Evolutionary conservation across 345 rosid species (phyloP).

Genomic region (Toxicodendron radicans): DNA sequence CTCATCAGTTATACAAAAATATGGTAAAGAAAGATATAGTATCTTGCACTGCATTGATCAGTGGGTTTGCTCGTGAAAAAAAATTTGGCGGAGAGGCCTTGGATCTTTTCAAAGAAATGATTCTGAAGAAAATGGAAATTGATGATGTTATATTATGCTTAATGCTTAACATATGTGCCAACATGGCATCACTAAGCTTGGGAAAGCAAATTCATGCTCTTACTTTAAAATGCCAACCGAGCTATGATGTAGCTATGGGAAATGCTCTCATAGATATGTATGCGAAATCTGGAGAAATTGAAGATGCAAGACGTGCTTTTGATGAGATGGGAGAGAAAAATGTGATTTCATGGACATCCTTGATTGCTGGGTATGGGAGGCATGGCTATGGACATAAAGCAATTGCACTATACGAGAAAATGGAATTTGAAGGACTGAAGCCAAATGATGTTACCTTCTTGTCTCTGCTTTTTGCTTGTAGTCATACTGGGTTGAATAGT

Average conservation of each 20-base stretch:
- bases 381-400: constrained; percentile 61
- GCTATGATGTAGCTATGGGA: constrained; percentile 47
- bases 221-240: constrained; percentile 45
- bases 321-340: constrained; percentile 54
- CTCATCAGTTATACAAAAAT: constrained; percentile 36
- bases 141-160: constrained; percentile 58
- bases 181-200: constrained; percentile 38
- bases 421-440: constrained; percentile 52
- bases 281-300: constrained; percentile 67
- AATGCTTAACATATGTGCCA: constrained; percentile 64
- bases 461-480: constrained; percentile 66
- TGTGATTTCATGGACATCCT: constrained; percentile 70
- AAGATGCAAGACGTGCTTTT: constrained; percentile 53
- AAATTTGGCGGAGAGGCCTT: constrained; percentile 36
- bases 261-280: constrained; percentile 80
- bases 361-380: constrained; percentile 68
- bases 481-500: constrained; percentile 55
- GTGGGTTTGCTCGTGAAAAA: constrained; percentile 46
- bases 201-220: constrained; percentile 75
- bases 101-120: constrained; percentile 55
- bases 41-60: constrained; percentile 65
- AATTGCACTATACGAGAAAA: constrained; percentile 49
- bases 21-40: constrained; percentile 49
- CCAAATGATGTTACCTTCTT: constrained; percentile 70
- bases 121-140: constrained; percentile 39